A percentile compares a stretch with the other conserved stretches of the same genome.
These are phyloP conservation scores for Oldenlandia corymbosa DNA, from an alignment of 257 asterid species.

Conservation along the genomic window DNA sequence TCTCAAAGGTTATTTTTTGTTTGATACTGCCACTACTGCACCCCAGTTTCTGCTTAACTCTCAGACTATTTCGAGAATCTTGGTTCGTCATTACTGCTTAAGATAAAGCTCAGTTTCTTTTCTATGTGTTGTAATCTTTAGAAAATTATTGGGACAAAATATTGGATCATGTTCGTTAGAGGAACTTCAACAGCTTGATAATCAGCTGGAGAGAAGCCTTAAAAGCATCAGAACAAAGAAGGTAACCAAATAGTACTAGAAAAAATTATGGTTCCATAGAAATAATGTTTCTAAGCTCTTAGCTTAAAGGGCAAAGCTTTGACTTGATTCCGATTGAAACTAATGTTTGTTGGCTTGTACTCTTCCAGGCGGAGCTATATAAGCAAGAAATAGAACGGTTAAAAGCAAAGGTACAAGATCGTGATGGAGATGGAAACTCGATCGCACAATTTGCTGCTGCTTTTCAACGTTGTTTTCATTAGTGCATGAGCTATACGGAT, in stretches of 20 bases:
- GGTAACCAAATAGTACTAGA: conserved; percentile 25
- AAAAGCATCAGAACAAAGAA: conserved; percentile 44
- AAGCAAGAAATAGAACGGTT: conserved; percentile 26
- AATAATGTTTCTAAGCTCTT: no score
- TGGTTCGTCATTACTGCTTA: background rate
- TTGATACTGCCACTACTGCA: no score
- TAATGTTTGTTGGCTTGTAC: background rate
- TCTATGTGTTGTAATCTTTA: conserved; percentile 10
- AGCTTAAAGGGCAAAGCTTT: no score
- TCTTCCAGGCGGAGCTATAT: conserved; percentile 26
- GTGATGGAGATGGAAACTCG: background rate
- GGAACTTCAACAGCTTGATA: conserved; percentile 56
- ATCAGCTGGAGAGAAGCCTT: conserved; percentile 60
- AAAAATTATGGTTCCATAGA: no score
- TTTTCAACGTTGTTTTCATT: no score
- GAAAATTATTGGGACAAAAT: conserved; percentile 65
- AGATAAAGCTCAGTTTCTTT: no score
- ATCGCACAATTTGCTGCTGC: background rate
- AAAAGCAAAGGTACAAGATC: conserved; percentile 30
- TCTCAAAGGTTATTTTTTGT: conserved; percentile 39
- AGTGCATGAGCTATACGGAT: background rate
- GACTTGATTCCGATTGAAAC: no score
- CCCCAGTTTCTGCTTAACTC: no score
- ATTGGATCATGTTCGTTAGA: conserved; percentile 41
- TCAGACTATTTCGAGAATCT: no score